phyloP scores from a whole-genome alignment of 2,329 filamentous ascomycete species.

The Lasiodiplodia hormozganensis region DNA sequence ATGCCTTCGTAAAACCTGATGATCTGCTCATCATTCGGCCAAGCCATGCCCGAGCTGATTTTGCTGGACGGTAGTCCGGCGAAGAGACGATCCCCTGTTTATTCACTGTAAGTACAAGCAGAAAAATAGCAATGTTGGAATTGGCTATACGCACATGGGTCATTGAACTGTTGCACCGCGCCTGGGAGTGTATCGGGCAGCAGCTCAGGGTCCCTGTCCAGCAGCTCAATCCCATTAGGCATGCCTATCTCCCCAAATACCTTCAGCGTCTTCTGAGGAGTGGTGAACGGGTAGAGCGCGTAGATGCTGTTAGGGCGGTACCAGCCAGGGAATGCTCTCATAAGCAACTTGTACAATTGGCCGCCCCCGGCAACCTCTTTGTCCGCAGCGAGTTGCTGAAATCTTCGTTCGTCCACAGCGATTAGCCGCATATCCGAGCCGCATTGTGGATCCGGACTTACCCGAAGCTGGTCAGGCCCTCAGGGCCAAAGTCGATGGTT shows the following conservation, averaged over 20 bases:
- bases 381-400: slow-evolving; percentile 30
- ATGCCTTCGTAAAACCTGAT: slow-evolving; percentile 34
- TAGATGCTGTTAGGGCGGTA: slow-evolving; percentile 38
- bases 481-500: slow-evolving; percentile 39
- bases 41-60: slow-evolving; percentile 30
- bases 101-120: not conserved
- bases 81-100: not conserved
- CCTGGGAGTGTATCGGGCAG: not conserved
- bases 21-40: slow-evolving; percentile 32
- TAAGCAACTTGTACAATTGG: slow-evolving; percentile 33
- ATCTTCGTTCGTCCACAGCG: not conserved
- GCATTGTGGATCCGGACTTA: not conserved
- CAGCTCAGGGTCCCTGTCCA: not conserved
- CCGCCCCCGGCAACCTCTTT: slow-evolving; percentile 30
- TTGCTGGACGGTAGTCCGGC: not conserved
- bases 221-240: not conserved
- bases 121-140: not conserved
- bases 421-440: not conserved
- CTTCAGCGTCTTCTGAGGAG: slow-evolving; percentile 32
- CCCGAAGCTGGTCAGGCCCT: slow-evolving; percentile 39
- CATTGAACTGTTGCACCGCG: not conserved
- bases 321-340: slow-evolving; percentile 34
- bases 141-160: not conserved
- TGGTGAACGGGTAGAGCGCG: slow-evolving; percentile 41
- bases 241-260: slow-evolving; percentile 30